Conservation (phyloP, 228 moss, liverwort and hornwort genomes). For the Sphagnum magellanicum region DNA sequence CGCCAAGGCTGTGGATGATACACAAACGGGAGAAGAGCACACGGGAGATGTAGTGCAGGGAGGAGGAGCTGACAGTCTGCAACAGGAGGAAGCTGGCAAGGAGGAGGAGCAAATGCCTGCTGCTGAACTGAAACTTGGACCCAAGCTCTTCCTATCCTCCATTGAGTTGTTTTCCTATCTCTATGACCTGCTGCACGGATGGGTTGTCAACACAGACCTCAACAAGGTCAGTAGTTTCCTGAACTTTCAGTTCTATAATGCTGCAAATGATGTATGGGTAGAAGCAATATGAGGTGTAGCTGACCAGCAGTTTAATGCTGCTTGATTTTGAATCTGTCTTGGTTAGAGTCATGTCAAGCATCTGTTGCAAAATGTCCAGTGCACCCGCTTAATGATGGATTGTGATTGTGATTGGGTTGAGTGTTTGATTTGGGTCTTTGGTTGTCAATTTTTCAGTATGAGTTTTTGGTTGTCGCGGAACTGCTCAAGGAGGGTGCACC, state of each 20-base stretch:
- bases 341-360: background rate
- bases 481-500: conserved; percentile 69
- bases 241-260: background rate
- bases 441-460: conserved; percentile 44
- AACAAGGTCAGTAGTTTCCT: conserved; percentile 44
- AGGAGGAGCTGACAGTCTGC: background rate
- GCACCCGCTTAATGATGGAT: background rate
- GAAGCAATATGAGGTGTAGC: too few relatives aligned
- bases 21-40: conserved; percentile 17
- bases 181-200: conserved; percentile 77
- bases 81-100: conserved; percentile 6
- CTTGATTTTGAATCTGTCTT: background rate
- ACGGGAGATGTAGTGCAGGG: background rate
- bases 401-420: background rate
- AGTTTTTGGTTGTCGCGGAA: conserved; percentile 71
- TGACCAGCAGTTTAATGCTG: background rate
- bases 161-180: conserved; percentile 93
- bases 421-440: background rate
- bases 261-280: background rate
- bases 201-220: conserved; percentile 60
- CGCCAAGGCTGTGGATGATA: conserved; percentile 18
- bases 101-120: conserved; percentile 20
- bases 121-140: conserved; percentile 58
- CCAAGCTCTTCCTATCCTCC: conserved; percentile 54
- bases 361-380: background rate